phyloP scores from a whole-genome alignment of 108 stramenopile species.

The Cyclostephanos tholiformis region DNA sequence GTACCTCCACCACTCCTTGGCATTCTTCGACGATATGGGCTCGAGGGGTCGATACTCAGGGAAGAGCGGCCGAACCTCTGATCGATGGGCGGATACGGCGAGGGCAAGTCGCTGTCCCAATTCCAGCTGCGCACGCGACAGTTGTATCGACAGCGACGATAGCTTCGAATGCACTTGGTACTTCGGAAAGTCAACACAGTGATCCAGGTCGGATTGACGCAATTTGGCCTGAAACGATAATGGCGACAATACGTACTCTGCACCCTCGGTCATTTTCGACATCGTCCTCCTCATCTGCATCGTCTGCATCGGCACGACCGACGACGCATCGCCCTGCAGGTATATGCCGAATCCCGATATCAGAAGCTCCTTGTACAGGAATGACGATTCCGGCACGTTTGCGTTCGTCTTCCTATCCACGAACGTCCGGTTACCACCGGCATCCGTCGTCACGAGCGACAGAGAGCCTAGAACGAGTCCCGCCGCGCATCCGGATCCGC shows the following conservation, averaged over 20 bases:
- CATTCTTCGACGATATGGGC: conserved; percentile 24
- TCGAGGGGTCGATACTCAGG: conserved; percentile 81
- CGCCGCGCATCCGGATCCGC: conserved; percentile 54
- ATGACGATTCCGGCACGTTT: conserved; percentile 45
- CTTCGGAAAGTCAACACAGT: conserved; percentile 75
- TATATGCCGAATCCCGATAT: conserved; percentile 78
- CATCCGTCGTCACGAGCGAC: conserved; percentile 72
- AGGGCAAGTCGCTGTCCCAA: conserved; percentile 54
- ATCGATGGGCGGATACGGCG: conserved; percentile 34
- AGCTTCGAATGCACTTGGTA: conserved; percentile 73
- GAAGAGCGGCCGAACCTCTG: conserved; percentile 61
- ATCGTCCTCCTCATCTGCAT: neutral
- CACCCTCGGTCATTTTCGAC: conserved; percentile 23
- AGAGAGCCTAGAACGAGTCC: conserved; percentile 71
- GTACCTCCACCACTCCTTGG: conserved; percentile 83
- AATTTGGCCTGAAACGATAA: conserved; percentile 78
- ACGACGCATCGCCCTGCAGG: conserved; percentile 54
- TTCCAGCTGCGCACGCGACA: conserved; percentile 76
- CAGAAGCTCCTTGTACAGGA: conserved; percentile 70
- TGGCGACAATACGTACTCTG: conserved; percentile 66
- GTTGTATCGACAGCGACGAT: conserved; percentile 57
- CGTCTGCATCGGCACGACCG: neutral
- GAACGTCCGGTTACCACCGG: conserved; percentile 64
- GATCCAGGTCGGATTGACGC: conserved; percentile 68
- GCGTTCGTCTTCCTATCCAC: conserved; percentile 63